phyloP scores from a whole-genome alignment of 768 basidiomycete species.

The Leccinellum luteum region DNA sequence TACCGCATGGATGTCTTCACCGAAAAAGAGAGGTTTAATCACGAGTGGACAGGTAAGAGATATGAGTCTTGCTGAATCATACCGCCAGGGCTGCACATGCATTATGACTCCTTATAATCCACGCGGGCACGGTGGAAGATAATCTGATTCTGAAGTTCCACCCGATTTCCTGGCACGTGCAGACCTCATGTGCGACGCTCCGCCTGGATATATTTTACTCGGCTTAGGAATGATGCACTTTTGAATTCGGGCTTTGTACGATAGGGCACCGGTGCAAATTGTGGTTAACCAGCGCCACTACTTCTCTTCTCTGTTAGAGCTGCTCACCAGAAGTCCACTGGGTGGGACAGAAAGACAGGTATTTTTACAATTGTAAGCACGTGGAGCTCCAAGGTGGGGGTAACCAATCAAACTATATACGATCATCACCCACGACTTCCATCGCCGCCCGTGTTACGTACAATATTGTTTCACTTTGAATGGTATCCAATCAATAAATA shows the following conservation, averaged over 20 bases:
- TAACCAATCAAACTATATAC: not conserved
- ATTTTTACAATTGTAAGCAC: not conserved
- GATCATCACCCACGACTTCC: not conserved
- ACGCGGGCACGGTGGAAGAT: not conserved
- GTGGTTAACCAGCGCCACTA: not conserved
- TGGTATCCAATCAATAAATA: not conserved
- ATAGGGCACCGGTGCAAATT: not conserved
- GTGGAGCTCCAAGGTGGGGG: not conserved
- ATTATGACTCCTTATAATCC: not conserved
- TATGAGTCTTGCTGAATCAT: not conserved
- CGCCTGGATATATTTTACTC: not conserved
- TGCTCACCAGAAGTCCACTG: not conserved
- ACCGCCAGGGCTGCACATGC: not conserved
- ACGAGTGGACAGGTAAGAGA: not conserved
- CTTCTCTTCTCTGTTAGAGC: not conserved
- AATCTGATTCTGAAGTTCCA: not conserved
- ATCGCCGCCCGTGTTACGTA: not conserved
- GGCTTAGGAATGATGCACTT: not conserved
- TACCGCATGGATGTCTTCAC: not conserved
- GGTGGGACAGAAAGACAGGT: not conserved
- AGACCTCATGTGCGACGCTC: not conserved
- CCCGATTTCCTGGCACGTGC: not conserved
- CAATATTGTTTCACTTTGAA: not conserved
- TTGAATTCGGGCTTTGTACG: not conserved
- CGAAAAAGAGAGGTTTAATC: not conserved